Conservation (phyloP, 2,329 filamentous ascomycete genomes). For the Ophiocordyceps camponoti-leonardi region DNA sequence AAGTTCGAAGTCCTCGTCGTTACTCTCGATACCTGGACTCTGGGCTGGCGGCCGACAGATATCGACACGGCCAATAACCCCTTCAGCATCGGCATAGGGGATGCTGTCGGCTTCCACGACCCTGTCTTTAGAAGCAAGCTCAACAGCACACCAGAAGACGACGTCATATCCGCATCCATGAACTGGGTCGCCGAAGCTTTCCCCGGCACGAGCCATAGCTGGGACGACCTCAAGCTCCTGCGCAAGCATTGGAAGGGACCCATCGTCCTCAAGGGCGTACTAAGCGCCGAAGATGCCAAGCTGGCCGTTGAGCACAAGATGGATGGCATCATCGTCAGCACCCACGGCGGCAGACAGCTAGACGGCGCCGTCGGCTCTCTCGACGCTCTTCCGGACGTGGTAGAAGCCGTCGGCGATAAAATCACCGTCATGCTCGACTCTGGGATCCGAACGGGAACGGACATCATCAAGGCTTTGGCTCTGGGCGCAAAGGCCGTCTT, state of each 20-base stretch:
- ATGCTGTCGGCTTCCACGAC: constrained; percentile 45
- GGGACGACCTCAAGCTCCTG: constrained; percentile 44
- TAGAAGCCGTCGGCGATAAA: constrained; percentile 38
- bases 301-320: constrained; percentile 18
- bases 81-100: background rate
- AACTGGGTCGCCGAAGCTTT: constrained; percentile 37
- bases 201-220: constrained; percentile 27
- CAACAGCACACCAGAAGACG: constrained; percentile 23
- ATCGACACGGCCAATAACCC: constrained; percentile 33
- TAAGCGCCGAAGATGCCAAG: constrained; percentile 21
- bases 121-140: constrained; percentile 34
- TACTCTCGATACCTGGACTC: constrained; percentile 53
- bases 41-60: constrained; percentile 53
- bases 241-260: constrained; percentile 41
- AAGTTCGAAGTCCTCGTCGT: constrained; percentile 53
- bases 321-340: constrained; percentile 23
- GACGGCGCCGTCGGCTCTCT: constrained; percentile 30
- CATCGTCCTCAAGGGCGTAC: constrained; percentile 23
- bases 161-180: constrained; percentile 27
- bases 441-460: constrained; percentile 21
- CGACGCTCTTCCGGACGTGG: constrained; percentile 26
- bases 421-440: constrained; percentile 35
- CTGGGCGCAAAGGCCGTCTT: constrained; percentile 23
- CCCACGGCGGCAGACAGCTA: constrained; percentile 24
- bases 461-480: constrained; percentile 21